A percentile compares a stretch with the other conserved stretches of the same genome.
Evolutionary conservation across 2,329 filamentous ascomycete species (phyloP).

Genomic region (Chaetomiaceae sp.): DNA sequence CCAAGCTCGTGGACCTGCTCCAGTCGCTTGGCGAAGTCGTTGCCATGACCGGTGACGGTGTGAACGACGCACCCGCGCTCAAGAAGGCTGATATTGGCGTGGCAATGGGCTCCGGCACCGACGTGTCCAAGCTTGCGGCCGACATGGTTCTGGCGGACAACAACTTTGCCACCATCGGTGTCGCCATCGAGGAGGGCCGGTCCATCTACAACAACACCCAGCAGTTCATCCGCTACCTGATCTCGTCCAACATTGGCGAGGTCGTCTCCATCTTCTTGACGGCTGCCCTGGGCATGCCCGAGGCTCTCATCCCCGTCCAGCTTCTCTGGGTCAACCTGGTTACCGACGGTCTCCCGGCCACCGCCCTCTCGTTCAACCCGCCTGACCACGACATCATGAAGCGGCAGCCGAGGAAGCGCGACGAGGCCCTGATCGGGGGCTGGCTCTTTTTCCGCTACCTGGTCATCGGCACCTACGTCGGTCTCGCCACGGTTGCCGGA

Average conservation of each 20-base stretch:
- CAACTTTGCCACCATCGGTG: conserved; percentile 97
- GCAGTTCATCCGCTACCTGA: conserved; percentile 98
- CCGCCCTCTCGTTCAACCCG: conserved; percentile 95
- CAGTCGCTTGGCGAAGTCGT: conserved; percentile 92
- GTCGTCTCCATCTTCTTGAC: conserved; percentile 99
- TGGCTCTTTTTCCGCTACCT: conserved; percentile 99
- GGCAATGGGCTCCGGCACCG: conserved; percentile 96
- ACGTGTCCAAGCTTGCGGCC: conserved; percentile 91
- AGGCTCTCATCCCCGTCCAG: conserved; percentile 94
- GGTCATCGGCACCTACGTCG: conserved; percentile 92
- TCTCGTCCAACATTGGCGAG: conserved; percentile 98
- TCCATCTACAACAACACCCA: conserved; percentile 99
- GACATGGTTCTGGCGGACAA: conserved; percentile 99
- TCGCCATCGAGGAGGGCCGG: conserved; percentile 92
- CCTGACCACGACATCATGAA: conserved; percentile 98
- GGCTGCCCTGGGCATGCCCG: conserved; percentile 92
- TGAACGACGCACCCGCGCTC: conserved; percentile 94
- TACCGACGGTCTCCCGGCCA: conserved; percentile 93
- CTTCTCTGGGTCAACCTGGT: conserved; percentile 98
- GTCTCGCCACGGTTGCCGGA: conserved; percentile 87
- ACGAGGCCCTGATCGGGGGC: conserved; percentile 85
- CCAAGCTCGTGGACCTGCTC: conserved; percentile 92
- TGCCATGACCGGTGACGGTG: conserved; percentile 97
- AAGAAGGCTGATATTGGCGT: conserved; percentile 99
- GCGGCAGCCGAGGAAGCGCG: conserved; percentile 81